These are phyloP conservation scores for Epichloe elymi DNA, from an alignment of 2,329 filamentous ascomycete species.

Conservation along the genomic window DNA sequence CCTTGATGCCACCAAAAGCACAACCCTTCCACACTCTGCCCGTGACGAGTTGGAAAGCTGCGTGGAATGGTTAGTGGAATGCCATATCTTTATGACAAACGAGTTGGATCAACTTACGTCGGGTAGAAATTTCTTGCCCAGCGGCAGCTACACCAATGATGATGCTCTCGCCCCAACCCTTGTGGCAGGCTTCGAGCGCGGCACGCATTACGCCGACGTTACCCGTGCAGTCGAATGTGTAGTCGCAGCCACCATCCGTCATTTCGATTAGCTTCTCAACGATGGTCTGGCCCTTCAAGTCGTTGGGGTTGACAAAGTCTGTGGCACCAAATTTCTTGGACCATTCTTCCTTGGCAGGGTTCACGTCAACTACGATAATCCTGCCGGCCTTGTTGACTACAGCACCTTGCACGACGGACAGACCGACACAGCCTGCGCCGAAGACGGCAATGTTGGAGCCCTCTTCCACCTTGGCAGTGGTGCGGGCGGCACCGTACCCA, in stretches of 20 bases:
- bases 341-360: constrained; percentile 86
- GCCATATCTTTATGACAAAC: neutral
- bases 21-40: constrained; percentile 97
- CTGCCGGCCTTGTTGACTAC: constrained; percentile 68
- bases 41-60: constrained; percentile 96
- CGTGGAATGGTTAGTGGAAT: constrained; percentile 1
- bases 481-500: constrained; percentile 87
- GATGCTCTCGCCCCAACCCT: constrained; percentile 97
- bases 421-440: constrained; percentile 87
- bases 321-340: constrained; percentile 89
- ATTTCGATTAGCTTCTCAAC: constrained; percentile 91
- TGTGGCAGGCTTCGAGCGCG: constrained; percentile 94
- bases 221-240: constrained; percentile 98
- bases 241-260: constrained; percentile 96
- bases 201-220: constrained; percentile 94
- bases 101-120: constrained; percentile 52
- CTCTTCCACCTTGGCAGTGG: constrained; percentile 84
- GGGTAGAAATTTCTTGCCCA: constrained; percentile 86
- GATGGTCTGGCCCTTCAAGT: constrained; percentile 65
- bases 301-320: constrained; percentile 87
- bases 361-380: constrained; percentile 66
- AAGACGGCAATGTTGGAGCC: constrained; percentile 86
- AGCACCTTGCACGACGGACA: constrained; percentile 89
- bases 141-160: constrained; percentile 95
- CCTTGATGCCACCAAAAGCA: constrained; percentile 96